These are phyloP conservation scores for Euclidium syriacum DNA, from an alignment of 345 rosid genomes.

Conservation along the genomic window DNA sequence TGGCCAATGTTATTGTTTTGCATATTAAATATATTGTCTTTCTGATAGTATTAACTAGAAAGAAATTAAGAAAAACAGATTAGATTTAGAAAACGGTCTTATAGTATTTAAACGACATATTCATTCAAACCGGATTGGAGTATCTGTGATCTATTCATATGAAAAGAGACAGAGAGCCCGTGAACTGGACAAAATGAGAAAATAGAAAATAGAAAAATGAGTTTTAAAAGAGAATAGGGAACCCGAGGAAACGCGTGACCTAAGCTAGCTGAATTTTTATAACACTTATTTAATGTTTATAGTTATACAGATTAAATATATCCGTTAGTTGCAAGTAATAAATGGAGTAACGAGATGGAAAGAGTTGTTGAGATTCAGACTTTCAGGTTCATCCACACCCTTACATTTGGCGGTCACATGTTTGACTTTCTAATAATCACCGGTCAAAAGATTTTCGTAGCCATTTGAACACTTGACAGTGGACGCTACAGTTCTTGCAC, in stretches of 20 bases:
- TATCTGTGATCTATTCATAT: neutral
- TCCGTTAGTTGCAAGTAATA: conserved; percentile 2
- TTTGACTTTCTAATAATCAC: neutral
- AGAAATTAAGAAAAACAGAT: too few relatives aligned
- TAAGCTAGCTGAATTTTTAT: conserved; percentile 24
- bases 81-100: too few relatives aligned
- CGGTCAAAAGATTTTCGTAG: neutral
- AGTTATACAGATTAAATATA: neutral
- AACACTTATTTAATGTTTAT: neutral
- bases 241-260: conserved; percentile 70
- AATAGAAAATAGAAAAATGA: conserved; percentile 23
- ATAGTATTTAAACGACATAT: neutral
- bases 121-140: neutral
- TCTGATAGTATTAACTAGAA: too few relatives aligned
- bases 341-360: conserved; percentile 18
- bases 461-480: neutral
- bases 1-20: too few relatives aligned
- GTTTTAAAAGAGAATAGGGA: conserved; percentile 33
- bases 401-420: conserved; percentile 9
- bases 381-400: neutral
- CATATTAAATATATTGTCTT: too few relatives aligned
- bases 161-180: conserved; percentile 5
- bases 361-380: conserved; percentile 17
- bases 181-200: conserved; percentile 8
- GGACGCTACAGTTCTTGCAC: neutral